A percentile compares a stretch with the other conserved stretches of the same genome.
Conservation (phyloP, 2,329 filamentous ascomycete species). For the Fusarium illudens region DNA sequence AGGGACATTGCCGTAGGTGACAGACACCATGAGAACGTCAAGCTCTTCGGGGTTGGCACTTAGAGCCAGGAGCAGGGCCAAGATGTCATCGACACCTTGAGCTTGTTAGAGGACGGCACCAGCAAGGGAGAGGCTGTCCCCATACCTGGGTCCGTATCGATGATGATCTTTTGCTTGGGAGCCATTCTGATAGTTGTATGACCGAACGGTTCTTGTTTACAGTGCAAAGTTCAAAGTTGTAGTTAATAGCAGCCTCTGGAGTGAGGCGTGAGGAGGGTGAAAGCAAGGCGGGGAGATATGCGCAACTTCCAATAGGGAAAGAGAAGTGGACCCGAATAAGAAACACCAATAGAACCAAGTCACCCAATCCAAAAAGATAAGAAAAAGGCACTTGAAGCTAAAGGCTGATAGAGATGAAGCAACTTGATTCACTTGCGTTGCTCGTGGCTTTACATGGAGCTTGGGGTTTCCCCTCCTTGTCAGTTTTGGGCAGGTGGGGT, state of each 20-base stretch:
- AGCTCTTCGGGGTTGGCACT: conserved; percentile 84
- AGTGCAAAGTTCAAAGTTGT: background rate
- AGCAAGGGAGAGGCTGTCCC: background rate
- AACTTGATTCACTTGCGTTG: conserved; percentile 1
- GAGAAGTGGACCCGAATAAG: background rate
- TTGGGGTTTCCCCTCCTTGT: conserved; percentile 37
- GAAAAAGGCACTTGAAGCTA: background rate
- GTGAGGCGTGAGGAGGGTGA: background rate
- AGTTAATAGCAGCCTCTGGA: background rate
- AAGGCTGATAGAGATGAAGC: conserved; percentile 8
- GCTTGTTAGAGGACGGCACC: background rate
- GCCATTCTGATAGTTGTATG: conserved; percentile 55
- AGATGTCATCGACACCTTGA: conserved; percentile 84
- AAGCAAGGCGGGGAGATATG: background rate
- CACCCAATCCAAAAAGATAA: background rate
- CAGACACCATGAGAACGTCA: conserved; percentile 83
- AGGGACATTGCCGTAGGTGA: conserved; percentile 94
- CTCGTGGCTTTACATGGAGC: background rate
- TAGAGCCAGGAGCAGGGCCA: conserved; percentile 87
- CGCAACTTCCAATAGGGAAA: background rate
- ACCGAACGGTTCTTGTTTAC: background rate
- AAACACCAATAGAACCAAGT: background rate
- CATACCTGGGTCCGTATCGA: conserved; percentile 91
- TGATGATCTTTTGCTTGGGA: conserved; percentile 81
- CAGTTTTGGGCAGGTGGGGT: conserved; percentile 38